phyloP scores from a whole-genome alignment of 1,139 yeast species.

The Taiozyma sp. region DNA sequence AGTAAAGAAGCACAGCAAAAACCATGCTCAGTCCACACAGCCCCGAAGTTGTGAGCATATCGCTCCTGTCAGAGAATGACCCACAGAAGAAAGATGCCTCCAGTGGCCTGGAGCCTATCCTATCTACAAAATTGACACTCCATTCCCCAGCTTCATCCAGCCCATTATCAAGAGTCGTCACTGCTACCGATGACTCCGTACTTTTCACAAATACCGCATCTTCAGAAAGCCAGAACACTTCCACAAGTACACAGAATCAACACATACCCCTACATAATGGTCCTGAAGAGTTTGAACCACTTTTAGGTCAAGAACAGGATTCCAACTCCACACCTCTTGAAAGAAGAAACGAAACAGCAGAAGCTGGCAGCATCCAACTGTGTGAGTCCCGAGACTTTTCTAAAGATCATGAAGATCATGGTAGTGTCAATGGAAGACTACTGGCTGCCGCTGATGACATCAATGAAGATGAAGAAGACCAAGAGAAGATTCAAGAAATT shows the following conservation, averaged over 20 bases:
- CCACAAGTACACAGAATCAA: conserved; percentile 10
- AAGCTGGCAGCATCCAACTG: not conserved
- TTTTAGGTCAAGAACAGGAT: not conserved
- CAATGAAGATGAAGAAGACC: not conserved
- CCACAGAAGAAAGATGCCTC: not conserved
- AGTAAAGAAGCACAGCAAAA: not conserved
- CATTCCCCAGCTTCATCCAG: conserved; percentile 9
- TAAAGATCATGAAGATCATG: not conserved
- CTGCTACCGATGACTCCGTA: conserved; percentile 23
- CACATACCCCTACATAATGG: not conserved
- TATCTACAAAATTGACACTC: not conserved
- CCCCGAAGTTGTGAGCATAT: not conserved
- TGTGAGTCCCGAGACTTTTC: not conserved
- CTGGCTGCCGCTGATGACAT: not conserved
- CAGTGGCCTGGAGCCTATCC: not conserved
- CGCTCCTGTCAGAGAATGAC: not conserved
- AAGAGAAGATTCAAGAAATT: not conserved
- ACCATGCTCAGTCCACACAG: not conserved
- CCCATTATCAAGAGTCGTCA: conserved; percentile 18
- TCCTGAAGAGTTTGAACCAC: not conserved
- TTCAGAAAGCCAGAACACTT: conserved; percentile 20
- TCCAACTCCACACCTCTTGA: not conserved
- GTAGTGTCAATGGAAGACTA: not conserved
- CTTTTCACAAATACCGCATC: conserved; percentile 24
- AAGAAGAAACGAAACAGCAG: not conserved